Base-by-base conservation (phyloP, 345 rosid species). In the Carallia brachiata region DNA sequence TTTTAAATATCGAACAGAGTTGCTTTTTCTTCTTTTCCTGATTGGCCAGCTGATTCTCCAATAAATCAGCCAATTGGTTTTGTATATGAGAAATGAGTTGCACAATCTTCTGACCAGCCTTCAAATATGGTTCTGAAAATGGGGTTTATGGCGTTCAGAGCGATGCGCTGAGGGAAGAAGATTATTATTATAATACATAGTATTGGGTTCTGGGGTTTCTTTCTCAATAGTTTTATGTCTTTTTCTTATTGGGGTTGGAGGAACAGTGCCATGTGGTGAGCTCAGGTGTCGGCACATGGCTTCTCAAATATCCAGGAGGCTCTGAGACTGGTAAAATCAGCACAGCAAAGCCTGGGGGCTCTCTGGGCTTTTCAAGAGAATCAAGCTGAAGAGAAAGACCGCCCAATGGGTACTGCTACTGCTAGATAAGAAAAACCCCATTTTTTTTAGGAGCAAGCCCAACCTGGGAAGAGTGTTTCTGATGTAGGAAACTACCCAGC, bases 241-340 rank as follows among this genome's bases (percentile, higher is more conserved):
- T 70, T 56, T 18, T 60, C 58, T 70, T 16, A 17, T 52, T 61
- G 68, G 73, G 71, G 39, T 39, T 68, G 70, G 65, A 52, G 62
- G 72, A 6, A 32, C 56, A 15, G 56, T 77, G 81, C 85, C 89
- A 84, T 80, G 86, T 86, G 86, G 77, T 78, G 84, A 86, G 78
- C 79, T 72, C 86, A 77, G 86, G 75, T 71, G 74, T 71, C 16
- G 63, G 85, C 90, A 86, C 90, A 86, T 84, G 90, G 77, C 79
- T 81, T 69, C 83, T 79, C 87, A 59, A 44, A 76, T 78, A 74
- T 73, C 86, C 84, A 82, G 77, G 90, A 82, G 77, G 90, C 80
- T 68, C 75, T 75, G 78, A 75, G 66, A 72, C 75, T 61, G 81
- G 74, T 32, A 32, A 78, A 59, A 69, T 58, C 55, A 36, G 52